phyloP scores from a whole-genome alignment of 139 green algal genomes.

The Auxenochlorella pyrenoidosa region DNA sequence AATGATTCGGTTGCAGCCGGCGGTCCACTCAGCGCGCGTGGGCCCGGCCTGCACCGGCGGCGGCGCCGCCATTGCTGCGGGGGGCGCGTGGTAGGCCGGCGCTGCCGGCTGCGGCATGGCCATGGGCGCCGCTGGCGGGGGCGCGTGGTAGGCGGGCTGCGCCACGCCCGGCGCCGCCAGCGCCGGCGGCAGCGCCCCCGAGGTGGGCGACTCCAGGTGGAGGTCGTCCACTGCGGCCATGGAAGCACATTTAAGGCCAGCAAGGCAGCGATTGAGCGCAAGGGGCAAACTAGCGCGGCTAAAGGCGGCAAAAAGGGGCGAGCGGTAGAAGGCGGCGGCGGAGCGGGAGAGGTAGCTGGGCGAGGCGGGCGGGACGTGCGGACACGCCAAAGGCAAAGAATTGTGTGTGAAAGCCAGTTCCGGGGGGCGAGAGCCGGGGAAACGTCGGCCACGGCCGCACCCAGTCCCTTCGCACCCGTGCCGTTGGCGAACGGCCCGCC shows the following conservation, averaged over 20 bases:
- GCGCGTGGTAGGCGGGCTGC: not conserved
- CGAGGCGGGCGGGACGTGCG: not conserved
- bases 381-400: not conserved
- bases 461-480: not conserved
- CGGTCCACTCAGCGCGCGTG: conserved; percentile 1
- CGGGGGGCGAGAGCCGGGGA: no score
- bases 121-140: not conserved
- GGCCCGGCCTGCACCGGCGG: not conserved
- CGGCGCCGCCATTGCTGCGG: not conserved
- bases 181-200: not conserved
- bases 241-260: not conserved
- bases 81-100: not conserved
- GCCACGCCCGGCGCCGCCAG: not conserved
- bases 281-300: not conserved
- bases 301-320: not conserved
- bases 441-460: not conserved
- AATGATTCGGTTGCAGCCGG: conserved; percentile 29
- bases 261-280: not conserved
- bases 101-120: not conserved
- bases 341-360: not conserved
- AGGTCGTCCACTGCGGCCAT: not conserved
- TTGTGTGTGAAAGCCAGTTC: no score
- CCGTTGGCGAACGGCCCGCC: conserved; percentile 27
- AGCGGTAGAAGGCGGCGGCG: not conserved
- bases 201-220: conserved; percentile 24